Evolutionary conservation across 257 asterid species (phyloP).

Genomic region (Coffea eugenioides): DNA sequence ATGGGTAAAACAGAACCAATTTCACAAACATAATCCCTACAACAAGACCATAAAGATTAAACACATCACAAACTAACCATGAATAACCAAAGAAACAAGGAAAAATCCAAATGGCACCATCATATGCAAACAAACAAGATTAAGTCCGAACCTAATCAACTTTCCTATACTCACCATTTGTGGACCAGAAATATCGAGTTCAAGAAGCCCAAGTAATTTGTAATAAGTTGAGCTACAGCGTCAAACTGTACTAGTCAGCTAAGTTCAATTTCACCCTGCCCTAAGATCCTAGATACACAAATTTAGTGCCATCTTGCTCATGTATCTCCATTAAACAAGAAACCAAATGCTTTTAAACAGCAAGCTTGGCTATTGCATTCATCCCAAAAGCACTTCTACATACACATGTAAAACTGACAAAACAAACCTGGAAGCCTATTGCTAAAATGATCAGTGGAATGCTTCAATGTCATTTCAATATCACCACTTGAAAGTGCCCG

Average conservation of each 20-base stretch:
- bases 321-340: not conserved
- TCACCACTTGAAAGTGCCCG: conserved; percentile 82
- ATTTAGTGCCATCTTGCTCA: not conserved
- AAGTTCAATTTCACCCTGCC: not conserved
- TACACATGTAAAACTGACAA: not conserved
- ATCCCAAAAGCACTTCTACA: conserved; percentile 4
- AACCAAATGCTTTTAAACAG: not conserved
- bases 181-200: not conserved
- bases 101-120: not conserved
- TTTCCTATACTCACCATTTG: not conserved
- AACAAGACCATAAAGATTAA: not conserved
- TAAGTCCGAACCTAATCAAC: not conserved
- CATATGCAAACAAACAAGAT: not conserved
- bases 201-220: not conserved
- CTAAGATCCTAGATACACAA: not conserved
- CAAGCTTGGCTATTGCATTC: not conserved
- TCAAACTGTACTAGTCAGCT: not conserved
- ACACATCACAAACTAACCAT: not conserved
- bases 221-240: not conserved
- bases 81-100: not conserved
- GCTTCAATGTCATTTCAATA: conserved; percentile 64
- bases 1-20: not conserved
- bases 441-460: conserved; percentile 40
- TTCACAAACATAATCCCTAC: not conserved
- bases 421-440: conserved; percentile 67